Evolutionary conservation across 257 asterid genomes (phyloP), one percentile per base, ranked within the genome.

Genomic region (Nicotiana tabacum): DNA sequence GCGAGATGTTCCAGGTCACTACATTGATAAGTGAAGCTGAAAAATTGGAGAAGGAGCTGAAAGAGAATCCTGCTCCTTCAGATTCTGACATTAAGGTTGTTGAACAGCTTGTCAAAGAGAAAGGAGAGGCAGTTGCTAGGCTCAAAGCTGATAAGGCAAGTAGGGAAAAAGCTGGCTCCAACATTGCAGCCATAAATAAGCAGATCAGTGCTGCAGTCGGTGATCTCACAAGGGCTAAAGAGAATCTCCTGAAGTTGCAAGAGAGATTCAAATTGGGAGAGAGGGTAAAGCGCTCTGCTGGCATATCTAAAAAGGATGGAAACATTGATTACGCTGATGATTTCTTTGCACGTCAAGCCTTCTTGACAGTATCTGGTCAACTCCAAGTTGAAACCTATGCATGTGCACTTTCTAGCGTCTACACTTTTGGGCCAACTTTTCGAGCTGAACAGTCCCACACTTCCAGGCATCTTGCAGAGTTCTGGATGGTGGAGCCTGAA

Each of bases 401-500:
- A 0, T 93, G 99, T 87, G 93, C 97, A 6, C 98, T 92, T 56
- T 89, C 98, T 77, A 94, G 97, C 66, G 98, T 94, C 67, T 96
- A 96, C 67, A 94, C 99, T 11, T 96, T 96, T 83, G 99, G 98
- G 55, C 99, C 99, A 56, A 96, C 99, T 57, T 96, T 94, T 85
- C 88, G 99, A 84, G 99, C 98, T 12, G 99, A 96, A 85, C 82
- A 96, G 83, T 96, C 99, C 0, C 98, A 96, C 87, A 94, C 99
- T 62, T 84, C 98, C 4, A 89, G 99, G 84, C 98, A 96, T 89
- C 94, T 96, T 81, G 96, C 98, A 39, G 99, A 96, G 83, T 96
- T 96, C 85, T 93, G 99, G 98, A 96, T 96, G 99, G 98, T 96
- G 89, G 99, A 96, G 87, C 98, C 99, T 82, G 99, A 96, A 87